phyloP scores from a whole-genome alignment of 106 monocot genomes.

The Dendrobium catenatum region DNA sequence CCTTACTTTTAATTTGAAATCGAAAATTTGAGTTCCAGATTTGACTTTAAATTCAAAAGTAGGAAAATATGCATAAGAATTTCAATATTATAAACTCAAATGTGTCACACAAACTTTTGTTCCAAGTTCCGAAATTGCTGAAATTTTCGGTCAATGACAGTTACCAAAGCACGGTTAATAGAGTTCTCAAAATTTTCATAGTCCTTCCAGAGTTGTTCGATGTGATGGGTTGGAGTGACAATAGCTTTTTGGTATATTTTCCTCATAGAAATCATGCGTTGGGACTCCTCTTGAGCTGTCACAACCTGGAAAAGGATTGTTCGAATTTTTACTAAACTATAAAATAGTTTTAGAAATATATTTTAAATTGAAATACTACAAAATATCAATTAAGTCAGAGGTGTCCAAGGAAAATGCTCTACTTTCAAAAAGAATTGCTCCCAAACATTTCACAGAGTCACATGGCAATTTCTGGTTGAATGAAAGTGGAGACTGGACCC shows the following conservation, averaged over 20 bases:
- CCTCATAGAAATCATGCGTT: constrained; percentile 82
- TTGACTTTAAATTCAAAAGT: neutral
- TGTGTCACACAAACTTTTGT: neutral
- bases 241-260: constrained; percentile 89
- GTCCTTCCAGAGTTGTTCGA: constrained; percentile 96
- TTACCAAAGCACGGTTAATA: constrained; percentile 91
- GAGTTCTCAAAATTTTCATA: constrained; percentile 98
- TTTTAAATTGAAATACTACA: constrained; percentile 1
- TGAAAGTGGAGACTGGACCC: neutral
- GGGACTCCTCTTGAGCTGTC: constrained; percentile 85
- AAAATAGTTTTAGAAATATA: neutral
- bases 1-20: neutral
- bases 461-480: neutral
- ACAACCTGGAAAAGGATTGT: constrained; percentile 30
- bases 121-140: neutral
- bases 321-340: constrained; percentile 3
- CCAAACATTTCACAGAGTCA: neutral
- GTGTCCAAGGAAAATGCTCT: neutral
- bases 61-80: neutral
- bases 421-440: neutral
- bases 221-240: constrained; percentile 85
- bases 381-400: neutral
- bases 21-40: neutral
- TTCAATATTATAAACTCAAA: neutral
- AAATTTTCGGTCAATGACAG: neutral